Base-by-base conservation (phyloP, 441 rosid genomes). In the Aquilaria agallochum region DNA sequence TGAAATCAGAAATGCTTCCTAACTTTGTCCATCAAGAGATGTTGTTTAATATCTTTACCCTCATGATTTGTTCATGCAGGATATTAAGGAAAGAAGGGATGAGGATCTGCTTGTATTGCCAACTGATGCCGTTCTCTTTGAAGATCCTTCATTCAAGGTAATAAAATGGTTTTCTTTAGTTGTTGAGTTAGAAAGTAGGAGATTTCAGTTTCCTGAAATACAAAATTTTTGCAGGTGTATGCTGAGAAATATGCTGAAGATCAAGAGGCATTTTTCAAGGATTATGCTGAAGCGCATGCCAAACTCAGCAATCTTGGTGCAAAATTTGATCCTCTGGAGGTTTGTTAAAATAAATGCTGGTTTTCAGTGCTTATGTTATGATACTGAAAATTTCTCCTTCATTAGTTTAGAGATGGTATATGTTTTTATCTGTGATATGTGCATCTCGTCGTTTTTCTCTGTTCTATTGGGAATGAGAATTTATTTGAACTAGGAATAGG, bases 261-360 rank as follows among this genome's bases (percentile, higher is more conserved):
- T 76, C 85, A 84, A 46, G 97, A 82, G 34, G 81, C 87, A 60
- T 93, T 93, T 68, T 90, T 88, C 76, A 83, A 80, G 79, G 97
- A 93, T 67, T 93, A 88, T 71, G 97, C 97, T 50, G 95, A 88
- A 83, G 96, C 98, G 65, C 97, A 93, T 74, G 95, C 90, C 63
- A 86, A 85, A 70, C 98, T 93, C 71, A 93, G 98, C 84, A 85
- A 82, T 78, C 82, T 80, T 45, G 97, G 98, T 12, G 87, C 97
- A 12, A 93, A 93, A 71, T 93, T 93, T 74, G 89, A 90, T 70
- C 96, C 97, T 76, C 85, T 92, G 3, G 96, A 90, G 98, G 98
- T 93, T 55, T 49, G 93, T 59, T 57, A 52, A 9, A 5, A 40
- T 40, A 47, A 31, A 5, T 64, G 51, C 40, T 56, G 48, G 59